These are phyloP conservation scores for Effrenium voratum DNA, from an alignment of 73 alveolate species.

Conservation along the genomic window DNA sequence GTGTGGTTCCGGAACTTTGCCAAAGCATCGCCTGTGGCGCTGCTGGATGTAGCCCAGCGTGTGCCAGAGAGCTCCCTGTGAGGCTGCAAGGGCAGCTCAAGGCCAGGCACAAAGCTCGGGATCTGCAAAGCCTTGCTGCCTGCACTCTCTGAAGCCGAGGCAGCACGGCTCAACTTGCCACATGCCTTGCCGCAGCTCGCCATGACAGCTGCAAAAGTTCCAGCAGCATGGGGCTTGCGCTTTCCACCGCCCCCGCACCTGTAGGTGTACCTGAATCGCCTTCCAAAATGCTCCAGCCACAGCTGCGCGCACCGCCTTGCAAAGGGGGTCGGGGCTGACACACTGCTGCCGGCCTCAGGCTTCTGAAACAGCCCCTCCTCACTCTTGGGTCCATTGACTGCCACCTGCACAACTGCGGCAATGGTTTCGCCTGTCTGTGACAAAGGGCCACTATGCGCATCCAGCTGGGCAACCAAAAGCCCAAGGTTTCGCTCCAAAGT, in stretches of 20 bases:
- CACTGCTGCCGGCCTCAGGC: background rate
- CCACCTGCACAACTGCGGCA: background rate
- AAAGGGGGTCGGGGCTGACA: background rate
- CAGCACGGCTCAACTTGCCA: no score
- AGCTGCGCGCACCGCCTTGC: background rate
- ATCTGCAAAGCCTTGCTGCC: background rate
- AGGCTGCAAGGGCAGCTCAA: background rate
- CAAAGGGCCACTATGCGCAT: conserved; percentile 4
- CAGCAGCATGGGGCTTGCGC: background rate
- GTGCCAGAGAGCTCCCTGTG: background rate
- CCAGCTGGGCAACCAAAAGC: background rate
- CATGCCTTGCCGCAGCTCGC: background rate
- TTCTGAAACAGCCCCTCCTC: background rate
- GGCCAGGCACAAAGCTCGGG: background rate
- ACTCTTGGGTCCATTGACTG: background rate
- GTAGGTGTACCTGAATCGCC: conserved; percentile 10
- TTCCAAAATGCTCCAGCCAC: conserved; percentile 30
- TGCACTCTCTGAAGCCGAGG: background rate
- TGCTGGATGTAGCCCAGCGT: background rate
- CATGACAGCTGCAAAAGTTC: background rate
- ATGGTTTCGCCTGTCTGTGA: background rate
- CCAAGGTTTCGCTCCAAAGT: background rate
- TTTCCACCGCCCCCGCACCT: no score
- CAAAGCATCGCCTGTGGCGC: background rate
- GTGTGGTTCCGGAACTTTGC: background rate